phyloP scores from a whole-genome alignment of 2,329 filamentous ascomycete genomes.

The Cordyceps farinosa region DNA sequence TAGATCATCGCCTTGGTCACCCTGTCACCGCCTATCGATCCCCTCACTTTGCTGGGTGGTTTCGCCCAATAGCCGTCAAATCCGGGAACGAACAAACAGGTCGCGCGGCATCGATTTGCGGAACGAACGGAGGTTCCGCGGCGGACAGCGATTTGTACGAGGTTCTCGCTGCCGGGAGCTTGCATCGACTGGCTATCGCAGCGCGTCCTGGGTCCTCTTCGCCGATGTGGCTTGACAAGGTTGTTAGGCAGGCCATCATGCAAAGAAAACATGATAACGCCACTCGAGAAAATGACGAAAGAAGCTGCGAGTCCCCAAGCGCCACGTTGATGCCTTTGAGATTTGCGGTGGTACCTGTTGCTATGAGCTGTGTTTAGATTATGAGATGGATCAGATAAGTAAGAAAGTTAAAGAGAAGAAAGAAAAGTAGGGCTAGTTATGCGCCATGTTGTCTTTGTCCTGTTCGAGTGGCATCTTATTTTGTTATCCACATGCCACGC shows the following conservation, averaged over 20 bases:
- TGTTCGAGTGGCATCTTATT: neutral
- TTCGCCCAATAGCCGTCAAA: neutral
- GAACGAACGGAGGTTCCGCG: neutral
- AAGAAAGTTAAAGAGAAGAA: neutral
- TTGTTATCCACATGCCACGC: constrained; percentile 10
- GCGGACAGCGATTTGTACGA: neutral
- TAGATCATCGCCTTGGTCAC: neutral
- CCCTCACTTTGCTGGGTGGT: neutral
- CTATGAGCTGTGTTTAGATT: too few species aligned
- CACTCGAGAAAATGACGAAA: neutral
- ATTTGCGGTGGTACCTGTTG: too few species aligned
- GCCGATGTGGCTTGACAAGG: constrained; percentile 15
- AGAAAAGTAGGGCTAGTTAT: neutral
- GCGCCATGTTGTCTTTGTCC: neutral
- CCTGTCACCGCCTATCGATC: constrained; percentile 1
- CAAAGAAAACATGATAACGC: neutral
- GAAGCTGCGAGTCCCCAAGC: too few species aligned
- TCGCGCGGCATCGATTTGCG: neutral
- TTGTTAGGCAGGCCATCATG: neutral
- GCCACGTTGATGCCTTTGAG: too few species aligned
- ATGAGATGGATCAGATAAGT: neutral
- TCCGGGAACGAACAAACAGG: neutral
- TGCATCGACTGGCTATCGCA: constrained; percentile 3
- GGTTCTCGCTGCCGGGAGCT: constrained; percentile 1
- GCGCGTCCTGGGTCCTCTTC: neutral